These are phyloP conservation scores for Aspergillus niger DNA, from an alignment of 2,329 filamentous ascomycete genomes.

Conservation along the genomic window DNA sequence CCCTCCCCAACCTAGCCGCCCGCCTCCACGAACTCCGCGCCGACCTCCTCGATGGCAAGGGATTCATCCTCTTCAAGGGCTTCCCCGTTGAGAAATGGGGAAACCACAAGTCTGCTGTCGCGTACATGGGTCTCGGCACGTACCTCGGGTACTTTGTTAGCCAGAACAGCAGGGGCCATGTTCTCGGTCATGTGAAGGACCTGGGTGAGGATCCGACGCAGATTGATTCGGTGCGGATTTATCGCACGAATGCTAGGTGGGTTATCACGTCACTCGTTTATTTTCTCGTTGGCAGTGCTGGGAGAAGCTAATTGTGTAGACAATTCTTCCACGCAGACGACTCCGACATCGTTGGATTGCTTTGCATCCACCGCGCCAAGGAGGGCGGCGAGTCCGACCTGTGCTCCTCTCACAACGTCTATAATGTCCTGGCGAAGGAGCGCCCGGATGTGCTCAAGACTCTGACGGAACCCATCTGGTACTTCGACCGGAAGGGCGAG, in stretches of 20 bases:
- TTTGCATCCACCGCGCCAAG: slow-evolving; percentile 75
- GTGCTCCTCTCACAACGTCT: slow-evolving; percentile 75
- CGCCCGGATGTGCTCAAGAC: slow-evolving; percentile 76
- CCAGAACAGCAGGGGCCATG: slow-evolving; percentile 82
- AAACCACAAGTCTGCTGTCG: slow-evolving; percentile 75
- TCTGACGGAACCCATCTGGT: slow-evolving; percentile 79
- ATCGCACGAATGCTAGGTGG: slow-evolving; percentile 75
- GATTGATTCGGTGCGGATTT: slow-evolving; percentile 86
- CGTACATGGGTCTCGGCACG: slow-evolving; percentile 87
- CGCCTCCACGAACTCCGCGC: slow-evolving; percentile 60
- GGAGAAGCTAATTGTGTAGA: slow-evolving; percentile 32
- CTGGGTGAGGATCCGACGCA: slow-evolving; percentile 77
- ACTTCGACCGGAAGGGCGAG: slow-evolving; percentile 90
- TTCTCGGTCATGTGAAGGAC: slow-evolving; percentile 87
- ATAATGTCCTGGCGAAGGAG: slow-evolving; percentile 74
- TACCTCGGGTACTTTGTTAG: slow-evolving; percentile 86
- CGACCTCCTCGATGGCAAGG: slow-evolving; percentile 79
- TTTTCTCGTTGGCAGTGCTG: too few relatives aligned
- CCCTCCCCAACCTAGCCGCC: slow-evolving; percentile 57
- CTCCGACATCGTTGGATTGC: slow-evolving; percentile 76
- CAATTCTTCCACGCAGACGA: slow-evolving; percentile 89
- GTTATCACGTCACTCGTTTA: slow-evolving; percentile 10
- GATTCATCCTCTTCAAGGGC: slow-evolving; percentile 86
- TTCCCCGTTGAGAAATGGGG: slow-evolving; percentile 78
- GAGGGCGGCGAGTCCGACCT: slow-evolving; percentile 86